These are phyloP conservation scores for Fusarium transvaalense DNA, from an alignment of 2,329 filamentous ascomycete species.

Conservation along the genomic window DNA sequence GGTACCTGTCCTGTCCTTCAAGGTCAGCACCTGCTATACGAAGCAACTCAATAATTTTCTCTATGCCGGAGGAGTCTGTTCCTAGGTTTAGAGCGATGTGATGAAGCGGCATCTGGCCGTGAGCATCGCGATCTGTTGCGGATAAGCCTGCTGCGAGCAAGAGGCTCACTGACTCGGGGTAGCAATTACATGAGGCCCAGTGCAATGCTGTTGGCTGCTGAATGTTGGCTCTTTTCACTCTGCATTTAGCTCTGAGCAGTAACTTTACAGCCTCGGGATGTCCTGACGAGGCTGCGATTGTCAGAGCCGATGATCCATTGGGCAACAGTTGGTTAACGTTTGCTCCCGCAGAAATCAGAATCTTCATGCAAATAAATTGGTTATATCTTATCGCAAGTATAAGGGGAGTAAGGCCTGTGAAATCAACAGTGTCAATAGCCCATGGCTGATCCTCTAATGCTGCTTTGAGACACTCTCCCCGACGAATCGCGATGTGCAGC, in stretches of 20 bases:
- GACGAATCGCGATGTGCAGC: conserved; percentile 1
- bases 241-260: conserved; percentile 9
- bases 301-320: neutral
- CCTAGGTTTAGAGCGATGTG: fast-evolving
- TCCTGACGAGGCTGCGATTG: fast-evolving
- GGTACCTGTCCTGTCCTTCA: fast-evolving
- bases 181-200: fast-evolving
- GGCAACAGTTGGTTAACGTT: conserved; percentile 11
- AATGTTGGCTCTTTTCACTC: neutral
- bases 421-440: conserved; percentile 9
- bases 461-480: neutral
- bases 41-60: neutral
- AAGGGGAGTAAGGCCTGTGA: neutral
- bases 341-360: conserved; percentile 20
- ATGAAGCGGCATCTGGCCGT: neutral
- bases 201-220: neutral
- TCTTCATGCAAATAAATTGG: neutral
- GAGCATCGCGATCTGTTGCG: fast-evolving
- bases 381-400: fast-evolving
- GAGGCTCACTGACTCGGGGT: neutral
- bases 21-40: neutral
- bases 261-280: neutral
- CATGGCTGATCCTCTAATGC: conserved; percentile 22
- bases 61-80: fast-evolving
- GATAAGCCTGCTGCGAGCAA: conserved; percentile 25